Evolutionary conservation across 768 basidiomycete species (phyloP), one percentile per base, ranked within the genome.

Genomic region (Strobilomyces echinocephalus): DNA sequence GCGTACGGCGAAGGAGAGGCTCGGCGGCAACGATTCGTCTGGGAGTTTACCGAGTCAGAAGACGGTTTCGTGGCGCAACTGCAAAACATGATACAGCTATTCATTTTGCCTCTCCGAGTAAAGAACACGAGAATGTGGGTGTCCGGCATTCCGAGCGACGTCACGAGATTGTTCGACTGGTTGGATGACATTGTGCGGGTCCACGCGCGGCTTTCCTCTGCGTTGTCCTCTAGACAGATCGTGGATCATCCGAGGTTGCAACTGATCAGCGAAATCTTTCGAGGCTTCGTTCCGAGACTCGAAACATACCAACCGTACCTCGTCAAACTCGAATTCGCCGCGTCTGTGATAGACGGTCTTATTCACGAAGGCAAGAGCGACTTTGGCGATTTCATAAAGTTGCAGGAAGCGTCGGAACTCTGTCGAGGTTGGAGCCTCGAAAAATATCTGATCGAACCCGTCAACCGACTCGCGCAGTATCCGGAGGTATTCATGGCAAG

Each of bases 221-320:
- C 77, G 1, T 64, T 90, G 55, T 69, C 75, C 12, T 60, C 72
- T 12, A 63, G 74, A 28, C 72, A 76, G 18, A 66, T 74, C 15
- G 63, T 67, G 40, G 74, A 79, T 55, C 65, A 72, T 48, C 68
- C 78, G 2, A 68, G 79, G 43, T 69, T 87, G 14, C 72, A 74
- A 48, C 69, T 76, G 16, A 68, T 93, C 28, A 83, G 88, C 8
- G 79, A 81, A 11, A 69, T 75, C 0, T 69, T 95, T 28, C 73
- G 81, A 7, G 65, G 72, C 1, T 87, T 87, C 63, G 78, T 93
- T 14, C 72, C 80, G 2, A 78, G 76, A 42, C 70, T 93, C 31
- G 89, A 95, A 67, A 80, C 90, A 9, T 91, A 97, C 60, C 91
- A 93, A 67, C 87, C 91, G 18, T 95, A 94, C 69, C 72, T 95